Base-by-base conservation (phyloP, 179 eudicot genomes). In the Spergularia azorica region DNA sequence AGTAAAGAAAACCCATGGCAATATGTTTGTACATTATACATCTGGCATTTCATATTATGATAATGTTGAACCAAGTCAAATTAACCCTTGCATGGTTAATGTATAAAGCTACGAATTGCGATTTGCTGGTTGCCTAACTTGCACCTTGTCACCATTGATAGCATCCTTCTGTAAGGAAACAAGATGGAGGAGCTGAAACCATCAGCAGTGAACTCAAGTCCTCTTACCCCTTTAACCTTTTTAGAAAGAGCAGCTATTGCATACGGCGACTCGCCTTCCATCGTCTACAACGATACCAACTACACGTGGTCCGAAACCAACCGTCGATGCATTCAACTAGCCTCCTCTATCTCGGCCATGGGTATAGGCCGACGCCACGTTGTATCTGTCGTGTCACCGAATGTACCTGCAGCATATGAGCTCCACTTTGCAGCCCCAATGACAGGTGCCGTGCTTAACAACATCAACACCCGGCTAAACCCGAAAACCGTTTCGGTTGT, bases 151-250 rank as follows among this genome's bases (percentile, higher is more conserved):
- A 26, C 32, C 32, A 26, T 26, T 26, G 32, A 26, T 26, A 26
- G 32, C 32, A 26, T 26, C 32, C 32, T 26, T 26, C 32, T 1
- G 32, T 26, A 26, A 26, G 32, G 32, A 26, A 68, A 18, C 16
- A 51, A 69, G 9, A 73, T 73, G 76, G 76, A 73, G 6, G 39
- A 60, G n/a, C 39, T 73, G 12, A 73, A 60, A 50, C 76, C 76
- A 1, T 18, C n/a, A 20, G 0, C 3, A 46, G 11, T 61, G 50
- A 63, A 74, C 3, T 63, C 77, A 15, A 51, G 11, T 1, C 70
- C 77, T 16, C 61, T 63, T 1, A 74, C 77, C 3, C 77, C 77
- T 21, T 46, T 74, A 16, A 63, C 32, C 12, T 74, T 74, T 11
- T 32, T 74, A 48, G 77, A 74, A 16, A 63, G 77, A 63, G 61